Evolutionary conservation across 768 basidiomycete species (phyloP), one percentile per base, ranked within the genome.

Genomic region (Pilatotrama ljubarskyi): DNA sequence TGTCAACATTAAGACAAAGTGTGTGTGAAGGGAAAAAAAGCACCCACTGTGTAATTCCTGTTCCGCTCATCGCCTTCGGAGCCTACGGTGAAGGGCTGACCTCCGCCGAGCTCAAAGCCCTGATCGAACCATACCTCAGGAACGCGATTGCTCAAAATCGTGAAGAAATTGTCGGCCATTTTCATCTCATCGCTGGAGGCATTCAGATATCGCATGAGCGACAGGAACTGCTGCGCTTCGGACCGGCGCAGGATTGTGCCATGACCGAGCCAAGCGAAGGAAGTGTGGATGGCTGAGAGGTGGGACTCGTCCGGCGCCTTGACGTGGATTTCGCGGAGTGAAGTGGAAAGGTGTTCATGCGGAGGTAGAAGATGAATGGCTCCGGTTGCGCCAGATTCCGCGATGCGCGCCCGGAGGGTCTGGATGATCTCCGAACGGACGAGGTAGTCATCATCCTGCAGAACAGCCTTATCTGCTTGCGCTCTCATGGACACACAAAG

Each of bases 91-190:
- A 89, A 90, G 7, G 84, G 78, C 52, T 83, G 73, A 0, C 84
- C 85, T 3, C 84, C 84, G 36, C 77, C 82, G 3, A 89, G 76
- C 57, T 81, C 79, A 44, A 85, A 78, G n/a, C 82, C 82, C 61
- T 83, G 80, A 62, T 86, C 84, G 55, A 86, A 81, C 86, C 87
- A 88, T 10, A 80, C 71, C 68, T 87, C 84, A 1, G 85, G 81
- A 40, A 81, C 66, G 18, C 69, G 70, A 67, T 87, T 88, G 55
- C 73, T 75, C 47, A 88, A 70, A 50, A 89, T 73, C 1, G 85
- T 76, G 66, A 81, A 89, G 64, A 87, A 87, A 61, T 89, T 89
- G 67, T 89, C 88, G 3, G 86, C 84, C 85, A 87, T 88, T 63
- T 80, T 77, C 65, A 77, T 72, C 62, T 86, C 79, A 37, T 83